Percentiles rank a stretch among this genome's conserved stretches.
phyloP scores from a whole-genome alignment of 306 rosid genomes.

The Trifolium repens region DNA sequence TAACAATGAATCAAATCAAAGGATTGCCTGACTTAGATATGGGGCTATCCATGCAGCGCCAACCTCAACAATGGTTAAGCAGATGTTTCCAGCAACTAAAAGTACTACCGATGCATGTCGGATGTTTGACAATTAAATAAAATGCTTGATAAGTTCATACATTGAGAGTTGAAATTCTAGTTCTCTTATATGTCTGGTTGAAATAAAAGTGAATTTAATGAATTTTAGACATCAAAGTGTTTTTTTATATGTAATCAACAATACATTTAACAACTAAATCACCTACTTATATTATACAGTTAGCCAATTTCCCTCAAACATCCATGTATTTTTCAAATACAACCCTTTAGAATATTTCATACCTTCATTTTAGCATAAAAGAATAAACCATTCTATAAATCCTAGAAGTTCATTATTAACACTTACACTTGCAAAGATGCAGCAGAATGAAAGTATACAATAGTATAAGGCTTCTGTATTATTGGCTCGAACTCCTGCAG shows the following conservation, averaged over 20 bases:
- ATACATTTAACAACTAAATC: slow-evolving; percentile 28
- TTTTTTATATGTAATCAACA: slow-evolving; percentile 12
- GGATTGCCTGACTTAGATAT: not conserved
- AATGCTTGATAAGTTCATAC: slow-evolving; percentile 16
- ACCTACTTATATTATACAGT: slow-evolving; percentile 14
- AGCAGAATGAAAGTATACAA: slow-evolving; percentile 96
- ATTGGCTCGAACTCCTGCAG: slow-evolving; percentile 95
- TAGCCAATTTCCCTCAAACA: slow-evolving; percentile 1
- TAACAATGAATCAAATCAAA: not conserved
- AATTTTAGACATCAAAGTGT: slow-evolving; percentile 26
- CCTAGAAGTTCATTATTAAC: slow-evolving; percentile 36
- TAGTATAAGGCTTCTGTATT: slow-evolving; percentile 89
- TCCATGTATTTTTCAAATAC: slow-evolving; percentile 16
- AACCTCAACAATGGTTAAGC: not conserved
- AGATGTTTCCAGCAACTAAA: slow-evolving; percentile 27
- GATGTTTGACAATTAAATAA: slow-evolving; percentile 5
- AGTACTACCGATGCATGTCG: slow-evolving; percentile 12
- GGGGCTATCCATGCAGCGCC: not conserved
- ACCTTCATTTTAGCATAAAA: slow-evolving; percentile 19
- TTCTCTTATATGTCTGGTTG: slow-evolving; percentile 10
- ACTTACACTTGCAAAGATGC: slow-evolving; percentile 97
- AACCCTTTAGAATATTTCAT: not conserved
- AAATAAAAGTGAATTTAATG: slow-evolving; percentile 4
- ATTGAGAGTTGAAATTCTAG: slow-evolving; percentile 20
- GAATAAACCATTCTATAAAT: slow-evolving; percentile 25